Evolutionary conservation across 768 basidiomycete genomes (phyloP).

Genomic region (Lactifluus subvellereus): DNA sequence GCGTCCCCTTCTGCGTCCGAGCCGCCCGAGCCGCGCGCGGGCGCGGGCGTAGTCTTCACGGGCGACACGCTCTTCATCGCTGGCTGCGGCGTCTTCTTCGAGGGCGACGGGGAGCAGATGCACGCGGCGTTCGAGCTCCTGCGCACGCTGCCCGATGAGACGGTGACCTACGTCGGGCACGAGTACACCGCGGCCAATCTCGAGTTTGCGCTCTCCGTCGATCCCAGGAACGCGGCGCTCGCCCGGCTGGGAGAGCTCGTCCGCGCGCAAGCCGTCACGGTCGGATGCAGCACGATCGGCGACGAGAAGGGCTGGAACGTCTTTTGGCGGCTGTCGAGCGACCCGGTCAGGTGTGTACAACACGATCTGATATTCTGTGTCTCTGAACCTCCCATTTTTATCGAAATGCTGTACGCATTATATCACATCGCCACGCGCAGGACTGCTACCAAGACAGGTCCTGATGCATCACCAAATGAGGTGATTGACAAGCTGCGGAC

Average conservation of each 20-base stretch:
- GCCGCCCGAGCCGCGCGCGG: conserved; percentile 25
- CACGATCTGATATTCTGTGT: neutral
- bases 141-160: conserved; percentile 68
- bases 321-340: conserved; percentile 75
- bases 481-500: conserved; percentile 74
- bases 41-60: conserved; percentile 78
- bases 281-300: conserved; percentile 81
- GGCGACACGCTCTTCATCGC: conserved; percentile 89
- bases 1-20: conserved; percentile 27
- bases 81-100: conserved; percentile 94
- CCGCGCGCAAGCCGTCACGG: conserved; percentile 54
- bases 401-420: neutral
- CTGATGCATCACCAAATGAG: conserved; percentile 41
- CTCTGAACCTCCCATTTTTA: neutral
- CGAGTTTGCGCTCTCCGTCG: conserved; percentile 62
- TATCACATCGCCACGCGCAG: conserved; percentile 33
- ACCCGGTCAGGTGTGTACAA: conserved; percentile 52
- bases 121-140: conserved; percentile 65
- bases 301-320: conserved; percentile 96
- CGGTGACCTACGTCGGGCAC: conserved; percentile 83
- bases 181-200: conserved; percentile 80
- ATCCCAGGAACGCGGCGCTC: conserved; percentile 59
- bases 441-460: conserved; percentile 39
- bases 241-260: conserved; percentile 53
- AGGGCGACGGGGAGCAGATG: conserved; percentile 80